phyloP scores from a whole-genome alignment of 169 alveolate species.

The Perkinsus marinus region DNA sequence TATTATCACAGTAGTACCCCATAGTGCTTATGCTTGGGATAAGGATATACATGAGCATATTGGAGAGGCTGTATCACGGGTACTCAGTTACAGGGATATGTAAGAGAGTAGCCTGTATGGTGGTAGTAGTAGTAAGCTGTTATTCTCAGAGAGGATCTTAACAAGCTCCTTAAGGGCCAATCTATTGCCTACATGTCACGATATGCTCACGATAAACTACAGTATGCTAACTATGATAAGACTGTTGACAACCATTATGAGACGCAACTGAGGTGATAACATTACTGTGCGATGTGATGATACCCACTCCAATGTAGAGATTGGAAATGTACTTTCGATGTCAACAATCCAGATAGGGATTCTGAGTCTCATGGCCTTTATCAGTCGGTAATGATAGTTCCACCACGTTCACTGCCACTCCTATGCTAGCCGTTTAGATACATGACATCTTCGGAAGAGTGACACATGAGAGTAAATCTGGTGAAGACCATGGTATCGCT shows the following conservation, averaged over 20 bases:
- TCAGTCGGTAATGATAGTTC: neutral
- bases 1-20: neutral
- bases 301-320: neutral
- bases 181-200: neutral
- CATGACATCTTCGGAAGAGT: neutral
- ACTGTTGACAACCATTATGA: neutral
- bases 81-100: neutral
- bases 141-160: neutral
- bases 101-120: too few relatives aligned
- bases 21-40: neutral
- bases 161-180: neutral
- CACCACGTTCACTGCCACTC: too few relatives aligned
- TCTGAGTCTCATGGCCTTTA: neutral
- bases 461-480: neutral
- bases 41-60: neutral
- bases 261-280: neutral
- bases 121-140: neutral
- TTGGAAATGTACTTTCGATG: neutral
- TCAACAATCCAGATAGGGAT: neutral
- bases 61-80: neutral
- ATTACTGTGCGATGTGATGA: too few relatives aligned
- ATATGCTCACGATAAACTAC: neutral
- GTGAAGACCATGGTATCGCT: neutral
- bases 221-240: neutral
- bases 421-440: too few relatives aligned